A percentile compares a stretch with the other conserved stretches of the same genome.
phyloP scores from a whole-genome alignment of 1,139 yeast species.

The Candida mesenterica region DNA sequence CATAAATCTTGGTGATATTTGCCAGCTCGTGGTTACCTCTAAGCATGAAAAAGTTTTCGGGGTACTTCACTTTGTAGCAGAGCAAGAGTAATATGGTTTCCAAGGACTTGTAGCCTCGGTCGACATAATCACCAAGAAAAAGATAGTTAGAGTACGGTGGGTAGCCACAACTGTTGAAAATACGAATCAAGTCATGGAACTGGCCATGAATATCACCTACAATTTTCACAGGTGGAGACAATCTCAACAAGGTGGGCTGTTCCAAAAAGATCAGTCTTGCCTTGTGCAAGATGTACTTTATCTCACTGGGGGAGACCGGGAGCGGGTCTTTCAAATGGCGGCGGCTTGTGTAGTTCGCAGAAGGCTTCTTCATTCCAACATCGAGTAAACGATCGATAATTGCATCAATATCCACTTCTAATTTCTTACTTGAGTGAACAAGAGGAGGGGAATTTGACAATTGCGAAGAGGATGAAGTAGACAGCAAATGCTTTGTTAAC shows the following conservation, averaged over 20 bases:
- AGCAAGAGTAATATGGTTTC: constrained; percentile 72
- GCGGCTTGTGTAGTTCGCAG: constrained; percentile 13
- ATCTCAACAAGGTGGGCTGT: constrained; percentile 74
- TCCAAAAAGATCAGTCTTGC: constrained; percentile 68
- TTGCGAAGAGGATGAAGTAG: constrained; percentile 20
- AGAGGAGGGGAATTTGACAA: constrained; percentile 30
- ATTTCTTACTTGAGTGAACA: constrained; percentile 16
- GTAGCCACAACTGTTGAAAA: constrained; percentile 73
- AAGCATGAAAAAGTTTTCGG: constrained; percentile 78
- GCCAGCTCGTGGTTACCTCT: constrained; percentile 89
- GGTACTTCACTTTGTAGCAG: constrained; percentile 77
- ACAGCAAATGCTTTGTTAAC: constrained; percentile 9
- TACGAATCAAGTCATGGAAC: constrained; percentile 69
- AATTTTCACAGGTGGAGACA: constrained; percentile 82
- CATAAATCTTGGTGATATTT: constrained; percentile 78
- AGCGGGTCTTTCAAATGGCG: constrained; percentile 42
- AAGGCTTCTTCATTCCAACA: constrained; percentile 33
- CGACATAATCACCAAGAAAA: constrained; percentile 84
- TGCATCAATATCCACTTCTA: constrained; percentile 49
- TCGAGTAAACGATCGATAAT: constrained; percentile 55
- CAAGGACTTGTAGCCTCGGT: constrained; percentile 78
- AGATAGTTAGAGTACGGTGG: constrained; percentile 79
- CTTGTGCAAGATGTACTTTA: constrained; percentile 62
- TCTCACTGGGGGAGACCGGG: constrained; percentile 51
- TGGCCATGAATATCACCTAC: constrained; percentile 92